These are phyloP conservation scores for Exophiala alcalophila DNA, from an alignment of 2,329 filamentous ascomycete genomes.

Conservation along the genomic window DNA sequence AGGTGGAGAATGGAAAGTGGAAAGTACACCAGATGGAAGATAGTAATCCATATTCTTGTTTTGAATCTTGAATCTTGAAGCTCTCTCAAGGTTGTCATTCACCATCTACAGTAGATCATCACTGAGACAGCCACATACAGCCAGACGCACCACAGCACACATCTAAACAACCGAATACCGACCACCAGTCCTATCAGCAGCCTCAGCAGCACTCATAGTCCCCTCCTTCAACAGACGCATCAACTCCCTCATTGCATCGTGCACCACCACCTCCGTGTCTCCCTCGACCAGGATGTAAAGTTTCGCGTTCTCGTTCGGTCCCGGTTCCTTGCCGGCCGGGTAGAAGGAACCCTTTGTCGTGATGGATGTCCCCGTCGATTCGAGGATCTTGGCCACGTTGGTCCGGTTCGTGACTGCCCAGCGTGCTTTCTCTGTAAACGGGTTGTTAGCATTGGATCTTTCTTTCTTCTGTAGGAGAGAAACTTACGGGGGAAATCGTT, in stretches of 20 bases:
- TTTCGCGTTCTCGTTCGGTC: constrained; percentile 75
- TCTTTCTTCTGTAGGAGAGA: constrained; percentile 1
- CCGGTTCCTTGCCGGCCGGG: constrained; percentile 73
- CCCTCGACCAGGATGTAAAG: constrained; percentile 97
- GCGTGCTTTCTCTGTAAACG: constrained; percentile 71
- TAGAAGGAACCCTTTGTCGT: constrained; percentile 97
- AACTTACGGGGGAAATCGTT: constrained; percentile 86
- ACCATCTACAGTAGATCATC: too few species aligned
- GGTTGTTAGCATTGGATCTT: constrained; percentile 13
- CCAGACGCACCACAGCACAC: background rate
- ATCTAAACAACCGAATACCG: constrained; percentile 78
- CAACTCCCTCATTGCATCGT: constrained; percentile 84
- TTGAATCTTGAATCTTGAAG: too few species aligned
- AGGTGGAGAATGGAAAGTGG: too few species aligned
- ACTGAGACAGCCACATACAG: too few species aligned
- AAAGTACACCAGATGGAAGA: too few species aligned
- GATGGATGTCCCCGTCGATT: constrained; percentile 90
- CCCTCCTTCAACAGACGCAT: constrained; percentile 85
- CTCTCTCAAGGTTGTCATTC: too few species aligned
- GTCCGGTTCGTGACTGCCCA: constrained; percentile 99
- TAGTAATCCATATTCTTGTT: too few species aligned
- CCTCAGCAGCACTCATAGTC: constrained; percentile 82
- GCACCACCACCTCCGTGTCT: constrained; percentile 89
- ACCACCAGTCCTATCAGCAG: constrained; percentile 75
- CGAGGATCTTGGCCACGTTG: constrained; percentile 96